Conservation (phyloP, 2,329 filamentous ascomycete genomes). For the Metarhizium robertsii region DNA sequence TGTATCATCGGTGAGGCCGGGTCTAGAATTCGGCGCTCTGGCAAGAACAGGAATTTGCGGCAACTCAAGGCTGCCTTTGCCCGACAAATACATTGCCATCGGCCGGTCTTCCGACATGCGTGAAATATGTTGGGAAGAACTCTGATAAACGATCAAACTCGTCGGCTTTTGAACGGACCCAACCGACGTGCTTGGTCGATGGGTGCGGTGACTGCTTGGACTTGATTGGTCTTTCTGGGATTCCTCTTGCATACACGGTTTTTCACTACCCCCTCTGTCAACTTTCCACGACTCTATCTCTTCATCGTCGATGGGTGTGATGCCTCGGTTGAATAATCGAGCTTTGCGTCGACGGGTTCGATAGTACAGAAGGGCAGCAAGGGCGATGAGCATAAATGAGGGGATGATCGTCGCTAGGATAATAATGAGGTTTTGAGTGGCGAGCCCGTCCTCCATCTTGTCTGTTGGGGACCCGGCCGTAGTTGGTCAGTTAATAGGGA, state of each 20-base stretch:
- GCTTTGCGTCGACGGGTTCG: slow-evolving; percentile 28
- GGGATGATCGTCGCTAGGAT: slow-evolving; percentile 42
- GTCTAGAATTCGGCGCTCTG: slow-evolving; percentile 51
- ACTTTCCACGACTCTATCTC: slow-evolving; percentile 57
- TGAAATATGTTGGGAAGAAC: slow-evolving; percentile 10
- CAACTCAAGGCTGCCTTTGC: slow-evolving; percentile 34
- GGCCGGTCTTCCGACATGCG: slow-evolving; percentile 20
- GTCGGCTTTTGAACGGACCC: slow-evolving; percentile 35
- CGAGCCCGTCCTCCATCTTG: slow-evolving; percentile 1
- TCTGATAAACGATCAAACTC: slow-evolving; percentile 46
- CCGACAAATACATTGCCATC: slow-evolving; percentile 20
- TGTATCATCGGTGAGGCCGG: slow-evolving; percentile 52
- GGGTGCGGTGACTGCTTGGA: slow-evolving; percentile 10
- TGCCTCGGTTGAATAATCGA: slow-evolving; percentile 42
- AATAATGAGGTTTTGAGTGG: slow-evolving; percentile 25
- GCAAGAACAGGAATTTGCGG: slow-evolving; percentile 44
- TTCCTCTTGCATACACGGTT: slow-evolving; percentile 10
- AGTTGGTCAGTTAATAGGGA: not conserved
- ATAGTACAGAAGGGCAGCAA: slow-evolving; percentile 27
- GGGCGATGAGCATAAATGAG: slow-evolving; percentile 26
- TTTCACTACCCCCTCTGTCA: slow-evolving; percentile 20
- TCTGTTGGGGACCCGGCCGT: not conserved
- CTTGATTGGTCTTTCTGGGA: not conserved
- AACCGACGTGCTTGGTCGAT: slow-evolving; percentile 20
- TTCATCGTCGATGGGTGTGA: slow-evolving; percentile 54